Base-by-base conservation (phyloP, 2,329 filamentous ascomycete species). In the Pestalotiopsis sp. region DNA sequence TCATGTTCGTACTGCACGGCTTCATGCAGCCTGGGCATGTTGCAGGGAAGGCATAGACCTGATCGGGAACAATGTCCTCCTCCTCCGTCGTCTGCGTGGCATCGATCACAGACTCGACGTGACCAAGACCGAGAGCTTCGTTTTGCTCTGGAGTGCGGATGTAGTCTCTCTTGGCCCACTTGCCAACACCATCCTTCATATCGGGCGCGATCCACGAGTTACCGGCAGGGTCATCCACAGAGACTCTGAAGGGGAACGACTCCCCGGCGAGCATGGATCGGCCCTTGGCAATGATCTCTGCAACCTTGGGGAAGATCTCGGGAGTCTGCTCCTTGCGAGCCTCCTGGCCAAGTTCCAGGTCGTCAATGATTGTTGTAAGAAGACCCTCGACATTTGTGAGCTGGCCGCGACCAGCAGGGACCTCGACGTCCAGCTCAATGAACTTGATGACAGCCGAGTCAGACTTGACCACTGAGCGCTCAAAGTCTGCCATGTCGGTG, bases 151-250 rank as follows among this genome's bases (percentile, higher is more conserved):
- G 83, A 1, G 92, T 95, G 69, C 96, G 91, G 67, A 90, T 81
- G 78, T 96, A 99, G 77, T 98, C 94, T 70, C 89, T 88, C 80
- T 95, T 94, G 72, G 90, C 89, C 89, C 95, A 98, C 82, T 98
- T 98, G 74, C 93, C 92, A n/a, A 92, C 88, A 61, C 89, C 88
- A 73, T 94, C 92, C 71, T 90, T 91, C 71, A 93, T 89, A 72
- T 94, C 92, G 14, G 96, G 96, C 62, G 97, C 92, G 76, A 99
- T 97, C 87, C 95, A 98, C 2, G 94, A 97, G 85, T 99, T 99
- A 67, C 96, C 96, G 0, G 95, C 93, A 2, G 94, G 92, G 78
- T 99, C 96, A 78, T 99, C 94, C 62, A 98, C 85, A 56, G 90
- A 92, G 63, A 99, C 82, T 65, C 94, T 92, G 86, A 99, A 98